Evolutionary conservation across 1,139 yeast genomes (phyloP).

Genomic region (Pichia sorboxylosa): DNA sequence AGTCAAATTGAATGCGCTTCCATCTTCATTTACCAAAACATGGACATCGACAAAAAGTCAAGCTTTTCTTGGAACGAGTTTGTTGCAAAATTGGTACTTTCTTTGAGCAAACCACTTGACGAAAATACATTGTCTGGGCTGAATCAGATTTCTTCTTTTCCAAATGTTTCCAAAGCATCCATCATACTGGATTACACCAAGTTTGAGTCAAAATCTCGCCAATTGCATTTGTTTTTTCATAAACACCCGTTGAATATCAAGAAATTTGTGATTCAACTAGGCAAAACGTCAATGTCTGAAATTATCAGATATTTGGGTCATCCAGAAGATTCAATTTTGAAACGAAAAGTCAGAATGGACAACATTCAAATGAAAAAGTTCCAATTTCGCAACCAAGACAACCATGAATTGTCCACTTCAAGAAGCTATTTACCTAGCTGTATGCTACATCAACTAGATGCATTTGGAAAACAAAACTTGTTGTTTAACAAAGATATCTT

Average conservation of each 20-base stretch:
- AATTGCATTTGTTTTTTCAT: constrained; percentile 1
- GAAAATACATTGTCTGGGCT: background rate
- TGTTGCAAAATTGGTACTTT: background rate
- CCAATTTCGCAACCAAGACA: constrained; percentile 24
- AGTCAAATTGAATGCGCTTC: constrained; percentile 22
- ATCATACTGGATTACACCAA: constrained; percentile 1
- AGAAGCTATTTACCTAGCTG: constrained; percentile 5
- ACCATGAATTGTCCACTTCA: constrained; percentile 27
- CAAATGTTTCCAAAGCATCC: background rate
- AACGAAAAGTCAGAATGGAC: constrained; percentile 20
- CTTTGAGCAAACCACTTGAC: background rate
- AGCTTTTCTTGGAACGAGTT: background rate
- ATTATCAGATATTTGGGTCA: constrained; percentile 39
- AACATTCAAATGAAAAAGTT: constrained; percentile 6
- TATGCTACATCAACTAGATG: too few relatives aligned
- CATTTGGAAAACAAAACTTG: too few relatives aligned
- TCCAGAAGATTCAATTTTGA: constrained; percentile 42
- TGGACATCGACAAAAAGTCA: background rate
- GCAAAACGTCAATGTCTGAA: constrained; percentile 39
- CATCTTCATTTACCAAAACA: constrained; percentile 29
- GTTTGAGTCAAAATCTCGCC: background rate
- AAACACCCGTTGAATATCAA: constrained; percentile 4
- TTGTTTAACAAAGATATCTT: background rate
- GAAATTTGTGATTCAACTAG: constrained; percentile 22
- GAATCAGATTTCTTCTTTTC: background rate